Percentiles rank a stretch among this genome's conserved stretches.
Conservation (phyloP, 2,329 filamentous ascomycete genomes). For the Paecilomyces dactylethromorphus region DNA sequence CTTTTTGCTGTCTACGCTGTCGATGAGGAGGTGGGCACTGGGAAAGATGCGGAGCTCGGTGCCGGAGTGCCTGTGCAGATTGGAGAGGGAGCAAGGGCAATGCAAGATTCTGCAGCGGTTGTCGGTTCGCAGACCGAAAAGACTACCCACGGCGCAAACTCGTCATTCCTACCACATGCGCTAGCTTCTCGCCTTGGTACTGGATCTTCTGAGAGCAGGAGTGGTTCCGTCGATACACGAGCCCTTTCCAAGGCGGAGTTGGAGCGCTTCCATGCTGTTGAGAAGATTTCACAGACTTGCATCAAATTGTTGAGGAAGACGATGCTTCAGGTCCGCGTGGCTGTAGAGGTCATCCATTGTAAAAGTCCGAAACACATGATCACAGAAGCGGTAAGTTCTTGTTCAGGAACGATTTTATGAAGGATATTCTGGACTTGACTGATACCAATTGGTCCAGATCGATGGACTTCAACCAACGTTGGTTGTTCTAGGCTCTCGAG, state of each 20-base stretch:
- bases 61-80: conserved; percentile 43
- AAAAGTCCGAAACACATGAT: conserved; percentile 96
- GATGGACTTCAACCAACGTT: conserved; percentile 86
- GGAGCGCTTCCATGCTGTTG: conserved; percentile 73
- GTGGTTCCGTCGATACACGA: conserved; percentile 41
- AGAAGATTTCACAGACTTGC: conserved; percentile 76
- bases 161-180: conserved; percentile 20
- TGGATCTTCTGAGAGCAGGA: conserved; percentile 29
- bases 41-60: conserved; percentile 18
- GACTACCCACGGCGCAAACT: conserved; percentile 27
- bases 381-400: conserved; percentile 66
- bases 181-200: conserved; percentile 28
- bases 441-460: conserved; percentile 49
- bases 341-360: conserved; percentile 96
- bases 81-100: conserved; percentile 66
- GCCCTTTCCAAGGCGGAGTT: conserved; percentile 60
- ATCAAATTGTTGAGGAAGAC: conserved; percentile 86
- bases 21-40: conserved; percentile 64
- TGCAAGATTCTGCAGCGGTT: conserved; percentile 67
- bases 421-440: not conserved
- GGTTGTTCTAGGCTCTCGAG: conserved; percentile 86
- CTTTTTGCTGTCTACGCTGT: conserved; percentile 89
- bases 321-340: conserved; percentile 81
- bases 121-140: conserved; percentile 57
- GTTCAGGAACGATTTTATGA: not conserved